A percentile compares a stretch with the other conserved stretches of the same genome.
Evolutionary conservation across 805 yeast genomes (phyloP).

Genomic region (Clavispora carvajalis): DNA sequence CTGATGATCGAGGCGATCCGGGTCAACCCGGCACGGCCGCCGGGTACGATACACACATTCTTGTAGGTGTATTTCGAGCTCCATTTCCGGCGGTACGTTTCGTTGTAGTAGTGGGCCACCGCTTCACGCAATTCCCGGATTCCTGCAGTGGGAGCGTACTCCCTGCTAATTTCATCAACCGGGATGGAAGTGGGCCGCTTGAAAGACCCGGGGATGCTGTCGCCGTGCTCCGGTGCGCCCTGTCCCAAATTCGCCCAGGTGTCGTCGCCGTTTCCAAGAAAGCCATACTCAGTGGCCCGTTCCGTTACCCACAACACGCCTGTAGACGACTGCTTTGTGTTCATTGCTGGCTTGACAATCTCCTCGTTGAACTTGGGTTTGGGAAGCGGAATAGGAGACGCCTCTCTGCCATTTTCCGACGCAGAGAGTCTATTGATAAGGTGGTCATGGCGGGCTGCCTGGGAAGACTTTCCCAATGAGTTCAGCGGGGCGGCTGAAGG

Average conservation of each 20-base stretch:
- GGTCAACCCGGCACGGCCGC: slow-evolving; percentile 59
- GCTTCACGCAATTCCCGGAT: slow-evolving; percentile 50
- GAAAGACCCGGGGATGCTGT: slow-evolving; percentile 52
- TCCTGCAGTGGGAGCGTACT: slow-evolving; percentile 59
- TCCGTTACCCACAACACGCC: slow-evolving; percentile 65
- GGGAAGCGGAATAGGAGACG: slow-evolving; percentile 48
- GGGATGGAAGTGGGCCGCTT: slow-evolving; percentile 45
- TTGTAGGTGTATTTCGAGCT: slow-evolving; percentile 53
- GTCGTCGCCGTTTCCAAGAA: slow-evolving; percentile 29
- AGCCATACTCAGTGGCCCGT: slow-evolving; percentile 55
- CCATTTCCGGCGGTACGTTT: slow-evolving; percentile 44
- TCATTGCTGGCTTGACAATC: slow-evolving; percentile 53
- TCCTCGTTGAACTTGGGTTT: slow-evolving; percentile 40
- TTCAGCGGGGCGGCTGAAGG: slow-evolving; percentile 15
- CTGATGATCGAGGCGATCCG: slow-evolving; percentile 56
- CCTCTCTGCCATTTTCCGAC: slow-evolving; percentile 33
- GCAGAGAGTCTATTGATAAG: slow-evolving; percentile 26
- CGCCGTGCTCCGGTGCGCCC: slow-evolving; percentile 63
- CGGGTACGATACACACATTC: slow-evolving; percentile 60
- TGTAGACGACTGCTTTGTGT: slow-evolving; percentile 53
- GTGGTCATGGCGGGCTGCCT: slow-evolving; percentile 15
- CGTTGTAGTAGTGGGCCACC: slow-evolving; percentile 53
- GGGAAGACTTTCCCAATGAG: slow-evolving; percentile 8
- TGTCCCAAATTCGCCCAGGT: slow-evolving; percentile 60
- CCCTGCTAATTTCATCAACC: slow-evolving; percentile 45